These are phyloP conservation scores for Vigna mungo DNA, from an alignment of 306 rosid genomes.

Conservation along the genomic window DNA sequence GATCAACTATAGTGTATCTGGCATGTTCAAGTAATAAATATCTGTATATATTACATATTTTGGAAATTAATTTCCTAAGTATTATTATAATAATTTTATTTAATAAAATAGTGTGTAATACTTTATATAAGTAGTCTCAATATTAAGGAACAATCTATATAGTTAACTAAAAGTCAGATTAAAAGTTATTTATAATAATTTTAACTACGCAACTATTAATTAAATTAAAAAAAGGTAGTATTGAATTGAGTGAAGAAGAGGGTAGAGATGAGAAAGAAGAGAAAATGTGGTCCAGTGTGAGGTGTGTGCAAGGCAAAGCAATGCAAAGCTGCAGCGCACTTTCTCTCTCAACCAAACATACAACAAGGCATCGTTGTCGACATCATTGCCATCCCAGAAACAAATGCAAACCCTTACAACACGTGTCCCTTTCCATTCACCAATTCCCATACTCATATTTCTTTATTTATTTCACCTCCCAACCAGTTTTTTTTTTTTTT, in stretches of 20 bases:
- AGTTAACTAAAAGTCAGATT: no score
- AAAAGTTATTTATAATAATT: no score
- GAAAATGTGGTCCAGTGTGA: conserved; percentile 21
- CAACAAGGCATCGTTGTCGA: conserved; percentile 44
- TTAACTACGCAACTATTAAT: no score
- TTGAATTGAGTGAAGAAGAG: not conserved
- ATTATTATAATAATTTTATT: no score
- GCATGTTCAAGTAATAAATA: no score
- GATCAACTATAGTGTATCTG: no score
- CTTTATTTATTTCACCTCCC: conserved; percentile 27
- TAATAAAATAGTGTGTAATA: no score
- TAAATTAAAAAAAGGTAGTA: no score
- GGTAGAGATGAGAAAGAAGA: not conserved
- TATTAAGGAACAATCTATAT: no score
- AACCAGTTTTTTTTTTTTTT: conserved; percentile 21
- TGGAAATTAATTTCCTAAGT: no score
- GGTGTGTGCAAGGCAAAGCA: not conserved
- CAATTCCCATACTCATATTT: conserved; percentile 33
- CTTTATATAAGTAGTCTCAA: no score
- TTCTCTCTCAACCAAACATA: conserved; percentile 22
- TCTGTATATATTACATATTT: no score
- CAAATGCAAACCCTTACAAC: conserved; percentile 52
- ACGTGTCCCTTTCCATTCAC: conserved; percentile 49
- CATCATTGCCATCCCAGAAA: conserved; percentile 58
- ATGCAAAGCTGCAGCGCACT: conserved; percentile 44